Conservation (phyloP, 2,329 filamentous ascomycete species). For the Balansia obtecta region DNA sequence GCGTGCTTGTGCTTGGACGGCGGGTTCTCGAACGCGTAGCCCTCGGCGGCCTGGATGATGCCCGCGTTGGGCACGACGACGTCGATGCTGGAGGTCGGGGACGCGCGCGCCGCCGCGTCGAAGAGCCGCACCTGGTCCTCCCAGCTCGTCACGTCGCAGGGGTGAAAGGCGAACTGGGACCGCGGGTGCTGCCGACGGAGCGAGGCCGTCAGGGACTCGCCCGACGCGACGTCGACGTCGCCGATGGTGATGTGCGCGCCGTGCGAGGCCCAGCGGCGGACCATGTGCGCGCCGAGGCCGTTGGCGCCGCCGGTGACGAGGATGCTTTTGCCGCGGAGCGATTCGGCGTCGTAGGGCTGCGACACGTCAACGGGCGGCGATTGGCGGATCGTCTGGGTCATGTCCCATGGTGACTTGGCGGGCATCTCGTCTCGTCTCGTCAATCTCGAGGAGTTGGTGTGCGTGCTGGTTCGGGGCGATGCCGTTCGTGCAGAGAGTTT, state of each 20-base stretch:
- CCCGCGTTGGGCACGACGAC: conserved; percentile 56
- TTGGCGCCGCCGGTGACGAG: conserved; percentile 53
- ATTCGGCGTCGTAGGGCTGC: conserved; percentile 29
- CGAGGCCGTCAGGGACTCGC: conserved; percentile 40
- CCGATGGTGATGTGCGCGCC: conserved; percentile 51
- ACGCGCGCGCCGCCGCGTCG: conserved; percentile 40
- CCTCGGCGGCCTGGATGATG: conserved; percentile 27
- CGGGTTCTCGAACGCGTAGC: conserved; percentile 34
- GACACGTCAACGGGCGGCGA: conserved; percentile 34
- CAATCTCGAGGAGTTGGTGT: too few species aligned
- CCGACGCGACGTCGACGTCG: conserved; percentile 44
- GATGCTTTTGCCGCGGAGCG: conserved; percentile 42
- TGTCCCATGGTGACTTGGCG: conserved; percentile 6
- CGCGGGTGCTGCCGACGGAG: conserved; percentile 28
- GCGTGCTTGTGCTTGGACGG: conserved; percentile 22
- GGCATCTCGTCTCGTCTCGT: neutral
- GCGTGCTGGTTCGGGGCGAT: too few species aligned
- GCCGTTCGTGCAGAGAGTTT: too few species aligned
- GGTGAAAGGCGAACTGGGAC: conserved; percentile 39
- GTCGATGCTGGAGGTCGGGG: conserved; percentile 44
- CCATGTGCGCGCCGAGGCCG: conserved; percentile 44
- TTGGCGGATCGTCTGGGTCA: conserved; percentile 15
- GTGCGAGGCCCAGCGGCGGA: conserved; percentile 38
- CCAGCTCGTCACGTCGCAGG: conserved; percentile 55
- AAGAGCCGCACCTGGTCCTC: conserved; percentile 52